Percentiles rank a stretch among this genome's conserved stretches.
Evolutionary conservation across 257 asterid species (phyloP).

Genomic region (Solanum chmielewskii): DNA sequence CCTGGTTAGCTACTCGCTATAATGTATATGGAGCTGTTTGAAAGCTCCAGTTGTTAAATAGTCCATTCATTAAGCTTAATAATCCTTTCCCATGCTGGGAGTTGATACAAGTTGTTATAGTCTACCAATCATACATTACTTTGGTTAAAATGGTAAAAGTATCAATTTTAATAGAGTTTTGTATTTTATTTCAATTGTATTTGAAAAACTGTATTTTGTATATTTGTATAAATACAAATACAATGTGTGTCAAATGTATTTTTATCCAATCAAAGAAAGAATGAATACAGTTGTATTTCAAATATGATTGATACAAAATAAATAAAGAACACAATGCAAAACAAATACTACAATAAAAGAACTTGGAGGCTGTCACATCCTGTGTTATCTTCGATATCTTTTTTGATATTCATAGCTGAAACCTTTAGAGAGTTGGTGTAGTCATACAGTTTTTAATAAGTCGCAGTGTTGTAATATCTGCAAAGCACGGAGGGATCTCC

Average conservation of each 20-base stretch:
- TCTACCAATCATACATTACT: too few relatives aligned
- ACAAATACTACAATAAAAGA: neutral
- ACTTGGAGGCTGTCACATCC: neutral
- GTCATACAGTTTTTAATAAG: neutral
- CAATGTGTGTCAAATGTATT: too few relatives aligned
- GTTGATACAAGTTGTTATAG: neutral
- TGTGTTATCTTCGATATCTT: neutral
- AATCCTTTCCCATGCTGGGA: neutral
- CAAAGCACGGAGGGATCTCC: neutral
- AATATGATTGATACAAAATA: too few relatives aligned
- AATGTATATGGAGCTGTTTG: slow-evolving; percentile 15
- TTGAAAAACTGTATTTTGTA: too few relatives aligned
- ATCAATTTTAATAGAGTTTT: too few relatives aligned
- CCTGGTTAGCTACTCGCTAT: slow-evolving; percentile 44
- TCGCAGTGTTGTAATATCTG: neutral
- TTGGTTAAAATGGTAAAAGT: too few relatives aligned
- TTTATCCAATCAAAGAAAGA: too few relatives aligned
- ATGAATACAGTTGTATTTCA: too few relatives aligned
- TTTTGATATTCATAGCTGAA: neutral
- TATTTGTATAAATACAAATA: too few relatives aligned
- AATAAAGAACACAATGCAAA: too few relatives aligned
- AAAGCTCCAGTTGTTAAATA: neutral
- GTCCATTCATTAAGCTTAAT: neutral
- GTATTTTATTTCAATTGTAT: too few relatives aligned
- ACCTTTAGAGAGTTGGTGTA: neutral